These are phyloP conservation scores for Sporisorium iseilematis-ciliati DNA, from an alignment of 1,284 basidiomycete species.

Conservation along the genomic window DNA sequence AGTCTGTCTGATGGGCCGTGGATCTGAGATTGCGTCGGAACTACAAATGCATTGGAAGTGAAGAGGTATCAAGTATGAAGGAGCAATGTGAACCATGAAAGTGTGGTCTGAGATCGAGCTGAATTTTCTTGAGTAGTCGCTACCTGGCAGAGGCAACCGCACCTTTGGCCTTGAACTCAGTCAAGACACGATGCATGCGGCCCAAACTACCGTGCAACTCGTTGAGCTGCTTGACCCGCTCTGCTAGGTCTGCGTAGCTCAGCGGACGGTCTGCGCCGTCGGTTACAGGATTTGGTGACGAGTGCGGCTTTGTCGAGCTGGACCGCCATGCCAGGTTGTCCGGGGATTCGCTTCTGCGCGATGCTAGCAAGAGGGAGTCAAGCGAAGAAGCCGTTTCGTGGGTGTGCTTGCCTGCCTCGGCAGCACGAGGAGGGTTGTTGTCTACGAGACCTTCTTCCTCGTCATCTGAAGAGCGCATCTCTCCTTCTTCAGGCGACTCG, in stretches of 20 bases:
- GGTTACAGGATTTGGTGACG: background rate
- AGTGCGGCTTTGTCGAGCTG: background rate
- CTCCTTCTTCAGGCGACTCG: conserved; percentile 50
- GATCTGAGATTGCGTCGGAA: background rate
- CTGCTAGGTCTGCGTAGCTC: conserved; percentile 35
- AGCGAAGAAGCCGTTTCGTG: background rate
- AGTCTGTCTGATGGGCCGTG: background rate
- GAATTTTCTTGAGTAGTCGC: background rate
- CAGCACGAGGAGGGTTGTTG: background rate
- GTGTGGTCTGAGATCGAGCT: no score
- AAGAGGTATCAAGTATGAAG: background rate
- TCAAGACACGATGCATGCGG: conserved; percentile 47
- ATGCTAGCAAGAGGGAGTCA: conserved; percentile 4
- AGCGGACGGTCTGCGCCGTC: conserved; percentile 21
- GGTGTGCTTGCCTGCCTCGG: background rate
- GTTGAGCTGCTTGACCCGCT: conserved; percentile 20
- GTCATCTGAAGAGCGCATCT: conserved; percentile 46
- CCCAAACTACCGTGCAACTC: conserved; percentile 46
- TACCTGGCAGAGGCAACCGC: background rate
- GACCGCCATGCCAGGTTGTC: conserved; percentile 40
- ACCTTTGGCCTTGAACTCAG: conserved; percentile 37
- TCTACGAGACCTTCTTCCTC: background rate
- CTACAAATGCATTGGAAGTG: background rate
- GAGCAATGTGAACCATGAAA: background rate
- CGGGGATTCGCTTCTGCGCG: conserved; percentile 32